Base-by-base conservation (phyloP, 305 asterid species). In the Fraxinus paxiana region DNA sequence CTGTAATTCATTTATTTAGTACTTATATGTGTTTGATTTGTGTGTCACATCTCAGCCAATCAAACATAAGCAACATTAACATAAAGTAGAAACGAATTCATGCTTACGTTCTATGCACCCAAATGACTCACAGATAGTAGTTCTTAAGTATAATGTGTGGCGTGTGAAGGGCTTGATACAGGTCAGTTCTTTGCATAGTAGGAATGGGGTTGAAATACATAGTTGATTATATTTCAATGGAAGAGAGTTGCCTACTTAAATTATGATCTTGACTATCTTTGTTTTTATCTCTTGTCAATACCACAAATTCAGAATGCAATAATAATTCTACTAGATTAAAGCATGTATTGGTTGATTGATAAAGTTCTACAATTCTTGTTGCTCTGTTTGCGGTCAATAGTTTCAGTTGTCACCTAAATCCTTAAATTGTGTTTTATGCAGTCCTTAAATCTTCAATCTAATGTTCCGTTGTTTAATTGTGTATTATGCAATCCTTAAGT, bases 141-240 rank as follows among this genome's bases (percentile, higher is more conserved):
- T 84, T 74, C 85, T 83, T 35, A 88, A 81, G 81, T 87, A 84
- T 78, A 89, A 87, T 2, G 89, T 89, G 72, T 85, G 90, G 90
- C 90, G 92, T 46, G 92, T 89, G 30, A 89, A 89, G 84, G 92
- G 92, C 43, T 80, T 89, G 31, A 87, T 89, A 78, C 90, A 89
- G 90, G 92, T 89, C 17, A 75, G 48, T 80, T 38, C 2, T 35
- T 65, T 26, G 73, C 54, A n/a, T 26, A 4, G 34, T 63, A 61
- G 71, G 71, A 22, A 61, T 20, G n/a, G 70, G 70, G 5, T 59
- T 61, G 0, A 7, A 12, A 6, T 22, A 1, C 35, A 63, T 26
- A 8, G 72, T 63, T 22, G 4, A 59, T 20, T 65, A 72, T 10
- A 20, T 79, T 71, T 72, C 22, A 2, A 17, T 24, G 78, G 41